Conservation (phyloP, 2,329 filamentous ascomycete species). For the Clonostachys chloroleuca region DNA sequence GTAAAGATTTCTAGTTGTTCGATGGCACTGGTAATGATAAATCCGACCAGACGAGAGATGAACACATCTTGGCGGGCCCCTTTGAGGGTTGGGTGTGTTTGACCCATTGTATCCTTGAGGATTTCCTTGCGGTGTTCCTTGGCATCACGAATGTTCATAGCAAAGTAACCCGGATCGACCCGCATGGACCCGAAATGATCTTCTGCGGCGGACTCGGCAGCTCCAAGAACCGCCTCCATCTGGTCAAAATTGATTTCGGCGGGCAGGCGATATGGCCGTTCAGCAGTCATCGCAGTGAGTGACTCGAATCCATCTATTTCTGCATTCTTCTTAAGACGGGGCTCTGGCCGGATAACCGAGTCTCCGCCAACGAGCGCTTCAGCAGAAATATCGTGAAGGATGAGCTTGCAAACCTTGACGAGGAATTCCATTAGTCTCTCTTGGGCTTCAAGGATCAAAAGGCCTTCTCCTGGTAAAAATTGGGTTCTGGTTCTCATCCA, state of each 20-base stretch:
- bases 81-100: conserved; percentile 15
- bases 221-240: conserved; percentile 36
- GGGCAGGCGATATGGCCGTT: conserved; percentile 49
- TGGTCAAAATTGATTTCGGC: conserved; percentile 36
- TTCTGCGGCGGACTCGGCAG: conserved; percentile 32
- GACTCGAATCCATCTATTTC: conserved; percentile 25
- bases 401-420: conserved; percentile 33
- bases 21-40: conserved; percentile 22
- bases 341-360: conserved; percentile 29
- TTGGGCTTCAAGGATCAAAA: conserved; percentile 47
- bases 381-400: conserved; percentile 45
- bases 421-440: conserved; percentile 42
- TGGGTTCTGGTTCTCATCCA: conserved; percentile 26
- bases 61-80: conserved; percentile 13
- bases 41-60: conserved; percentile 31
- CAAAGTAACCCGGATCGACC: conserved; percentile 56
- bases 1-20: conserved; percentile 28
- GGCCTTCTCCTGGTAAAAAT: conserved; percentile 37
- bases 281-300: conserved; percentile 32
- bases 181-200: conserved; percentile 52
- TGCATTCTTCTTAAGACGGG: conserved; percentile 17
- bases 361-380: conserved; percentile 16
- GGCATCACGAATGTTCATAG: conserved; percentile 30
- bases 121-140: conserved; percentile 41
- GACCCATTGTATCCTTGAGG: conserved; percentile 29